Percentiles rank a stretch among this genome's conserved stretches.
phyloP scores from a whole-genome alignment of 2,329 filamentous ascomycete species.

The Xylariaceae sp. region DNA sequence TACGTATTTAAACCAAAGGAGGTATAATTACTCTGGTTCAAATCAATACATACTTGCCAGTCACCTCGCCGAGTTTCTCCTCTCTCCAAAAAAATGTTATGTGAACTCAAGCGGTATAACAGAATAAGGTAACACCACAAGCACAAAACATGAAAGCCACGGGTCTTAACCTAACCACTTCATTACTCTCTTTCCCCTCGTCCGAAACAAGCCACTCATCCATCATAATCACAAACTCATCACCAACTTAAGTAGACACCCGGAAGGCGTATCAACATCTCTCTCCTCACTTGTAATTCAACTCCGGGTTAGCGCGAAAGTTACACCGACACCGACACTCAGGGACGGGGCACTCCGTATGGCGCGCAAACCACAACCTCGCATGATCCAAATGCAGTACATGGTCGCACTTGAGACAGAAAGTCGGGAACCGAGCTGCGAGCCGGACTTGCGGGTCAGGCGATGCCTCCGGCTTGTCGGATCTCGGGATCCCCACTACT shows the following conservation, averaged over 20 bases:
- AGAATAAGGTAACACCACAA: no score
- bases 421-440: slow-evolving; percentile 61
- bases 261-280: not conserved
- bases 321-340: slow-evolving; percentile 65
- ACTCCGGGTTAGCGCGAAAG: slow-evolving; percentile 56
- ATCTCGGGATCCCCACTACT: slow-evolving; percentile 60
- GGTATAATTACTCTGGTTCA: no score
- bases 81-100: no score
- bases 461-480: slow-evolving; percentile 52
- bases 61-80: no score
- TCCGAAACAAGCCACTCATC: no score
- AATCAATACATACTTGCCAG: no score
- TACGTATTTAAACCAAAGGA: no score
- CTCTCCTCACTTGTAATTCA: slow-evolving; percentile 44
- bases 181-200: no score
- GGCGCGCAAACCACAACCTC: slow-evolving; percentile 61
- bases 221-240: not conserved
- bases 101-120: no score
- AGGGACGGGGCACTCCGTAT: slow-evolving; percentile 64
- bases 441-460: slow-evolving; percentile 43
- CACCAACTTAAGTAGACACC: not conserved
- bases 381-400: slow-evolving; percentile 65
- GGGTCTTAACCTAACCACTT: no score
- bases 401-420: slow-evolving; percentile 65
- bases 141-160: no score